These are phyloP conservation scores for Pseudonitzschia pungens DNA, from an alignment of 108 stramenopile species.

Conservation along the genomic window DNA sequence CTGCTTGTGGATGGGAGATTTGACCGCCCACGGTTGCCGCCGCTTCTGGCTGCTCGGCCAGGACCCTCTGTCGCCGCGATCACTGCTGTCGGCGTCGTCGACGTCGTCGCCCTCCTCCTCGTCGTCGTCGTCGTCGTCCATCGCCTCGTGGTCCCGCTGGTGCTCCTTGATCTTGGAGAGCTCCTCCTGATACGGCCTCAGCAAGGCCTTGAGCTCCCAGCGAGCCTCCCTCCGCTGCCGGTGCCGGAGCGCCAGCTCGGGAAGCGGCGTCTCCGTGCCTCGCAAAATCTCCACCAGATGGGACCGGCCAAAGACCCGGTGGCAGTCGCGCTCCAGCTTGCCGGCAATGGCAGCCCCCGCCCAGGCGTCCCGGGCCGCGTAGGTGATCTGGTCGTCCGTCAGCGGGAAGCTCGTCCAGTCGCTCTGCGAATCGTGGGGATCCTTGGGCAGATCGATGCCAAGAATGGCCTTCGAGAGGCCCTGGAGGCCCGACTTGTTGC, in stretches of 20 bases:
- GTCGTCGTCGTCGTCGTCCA: not conserved
- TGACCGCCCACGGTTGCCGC: no score
- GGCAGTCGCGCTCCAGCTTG: not conserved
- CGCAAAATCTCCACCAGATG: not conserved
- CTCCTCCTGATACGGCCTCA: not conserved
- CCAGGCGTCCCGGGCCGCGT: constrained; percentile 85
- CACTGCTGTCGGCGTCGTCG: no score
- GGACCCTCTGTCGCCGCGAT: no score
- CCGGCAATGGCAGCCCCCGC: constrained; percentile 39
- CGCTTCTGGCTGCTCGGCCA: no score
- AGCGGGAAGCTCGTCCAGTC: constrained; percentile 66
- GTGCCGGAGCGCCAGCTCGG: constrained; percentile 2
- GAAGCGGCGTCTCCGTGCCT: not conserved
- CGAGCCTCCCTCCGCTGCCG: not conserved
- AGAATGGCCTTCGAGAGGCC: constrained; percentile 41
- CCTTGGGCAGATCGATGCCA: constrained; percentile 59
- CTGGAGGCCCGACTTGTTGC: constrained; percentile 43
- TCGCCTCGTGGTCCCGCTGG: no score
- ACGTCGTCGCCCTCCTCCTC: no score
- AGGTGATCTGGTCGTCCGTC: constrained; percentile 54
- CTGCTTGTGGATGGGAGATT: not conserved
- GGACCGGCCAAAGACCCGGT: not conserved
- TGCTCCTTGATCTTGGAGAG: not conserved
- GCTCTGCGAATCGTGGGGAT: constrained; percentile 42
- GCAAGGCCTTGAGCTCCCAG: not conserved